A percentile compares a stretch with the other conserved stretches of the same genome.
Evolutionary conservation across 106 monocot species (phyloP).

Genomic region (Phalaenopsis aphrodite): DNA sequence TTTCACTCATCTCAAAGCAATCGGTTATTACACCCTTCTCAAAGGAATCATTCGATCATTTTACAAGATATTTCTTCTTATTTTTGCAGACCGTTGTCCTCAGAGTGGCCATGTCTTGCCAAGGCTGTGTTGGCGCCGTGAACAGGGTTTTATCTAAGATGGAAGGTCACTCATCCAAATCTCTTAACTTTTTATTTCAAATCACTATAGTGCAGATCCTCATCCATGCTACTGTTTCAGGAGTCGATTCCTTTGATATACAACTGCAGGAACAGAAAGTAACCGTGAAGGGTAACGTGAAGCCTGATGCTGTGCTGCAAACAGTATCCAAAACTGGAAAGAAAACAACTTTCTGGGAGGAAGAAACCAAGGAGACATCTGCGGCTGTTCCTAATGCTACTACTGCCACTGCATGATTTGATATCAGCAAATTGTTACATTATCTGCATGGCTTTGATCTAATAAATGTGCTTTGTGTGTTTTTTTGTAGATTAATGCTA

Average conservation of each 20-base stretch:
- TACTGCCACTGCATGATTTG: conserved; percentile 5
- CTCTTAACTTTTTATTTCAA: background rate
- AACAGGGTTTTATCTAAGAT: conserved; percentile 79
- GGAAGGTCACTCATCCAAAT: conserved; percentile 42
- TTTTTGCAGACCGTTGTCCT: conserved; percentile 55
- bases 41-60: no score
- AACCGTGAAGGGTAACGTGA: conserved; percentile 49
- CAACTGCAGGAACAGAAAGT: conserved; percentile 47
- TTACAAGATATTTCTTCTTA: background rate
- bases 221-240: conserved; percentile 7
- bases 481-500: no score
- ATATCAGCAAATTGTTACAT: no score
- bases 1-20: no score
- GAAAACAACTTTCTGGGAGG: conserved; percentile 48
- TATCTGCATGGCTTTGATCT: no score
- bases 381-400: background rate
- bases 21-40: no score
- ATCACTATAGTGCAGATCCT: background rate
- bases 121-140: conserved; percentile 81
- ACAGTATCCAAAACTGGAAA: conserved; percentile 58
- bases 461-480: no score
- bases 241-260: conserved; percentile 46
- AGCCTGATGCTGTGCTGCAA: conserved; percentile 45
- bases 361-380: conserved; percentile 14
- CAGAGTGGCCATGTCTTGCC: conserved; percentile 76